A percentile compares a stretch with the other conserved stretches of the same genome.
phyloP scores from a whole-genome alignment of 495 filamentous ascomycete genomes.

The Penicilliopsis zonata region DNA sequence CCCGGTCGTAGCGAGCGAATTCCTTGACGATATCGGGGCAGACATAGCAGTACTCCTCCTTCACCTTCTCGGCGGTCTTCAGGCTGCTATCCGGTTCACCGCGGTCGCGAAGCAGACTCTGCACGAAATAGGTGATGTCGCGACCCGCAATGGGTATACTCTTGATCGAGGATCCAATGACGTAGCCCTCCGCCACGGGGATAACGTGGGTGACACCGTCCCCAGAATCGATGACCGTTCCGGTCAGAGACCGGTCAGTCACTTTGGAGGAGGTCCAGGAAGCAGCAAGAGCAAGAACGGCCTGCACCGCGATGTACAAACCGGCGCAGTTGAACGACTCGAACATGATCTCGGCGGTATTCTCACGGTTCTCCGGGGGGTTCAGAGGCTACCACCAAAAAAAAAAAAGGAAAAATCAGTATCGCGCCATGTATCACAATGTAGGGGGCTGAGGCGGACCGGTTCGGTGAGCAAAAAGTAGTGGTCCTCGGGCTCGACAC shows the following conservation, averaged over 20 bases:
- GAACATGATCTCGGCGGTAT: constrained; percentile 99
- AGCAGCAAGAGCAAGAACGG: constrained; percentile 88
- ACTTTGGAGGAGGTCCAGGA: constrained; percentile 99
- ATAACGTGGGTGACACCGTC: constrained; percentile 99
- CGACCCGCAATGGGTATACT: constrained; percentile 94
- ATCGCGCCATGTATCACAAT: background rate
- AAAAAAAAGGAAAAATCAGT: constrained; percentile 9
- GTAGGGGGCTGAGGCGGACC: constrained; percentile 36
- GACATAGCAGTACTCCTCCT: constrained; percentile 97
- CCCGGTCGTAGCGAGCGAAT: constrained; percentile 81
- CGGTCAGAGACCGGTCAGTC: constrained; percentile 89
- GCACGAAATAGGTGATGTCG: constrained; percentile 97
- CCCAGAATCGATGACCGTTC: constrained; percentile 94
- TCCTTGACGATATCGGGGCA: constrained; percentile 98
- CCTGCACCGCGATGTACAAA: constrained; percentile 97
- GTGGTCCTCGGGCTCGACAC: constrained; percentile 96
- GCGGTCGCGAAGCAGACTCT: constrained; percentile 87
- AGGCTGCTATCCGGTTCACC: constrained; percentile 93
- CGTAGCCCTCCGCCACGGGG: constrained; percentile 95
- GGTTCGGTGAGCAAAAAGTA: constrained; percentile 96
- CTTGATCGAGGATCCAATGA: constrained; percentile 97
- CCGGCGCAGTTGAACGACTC: constrained; percentile 99
- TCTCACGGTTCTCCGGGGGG: constrained; percentile 96
- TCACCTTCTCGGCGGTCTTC: constrained; percentile 95
- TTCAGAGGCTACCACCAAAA: constrained; percentile 92